Conservation (phyloP, 306 rosid genomes). For the Astragalus membranaceus region DNA sequence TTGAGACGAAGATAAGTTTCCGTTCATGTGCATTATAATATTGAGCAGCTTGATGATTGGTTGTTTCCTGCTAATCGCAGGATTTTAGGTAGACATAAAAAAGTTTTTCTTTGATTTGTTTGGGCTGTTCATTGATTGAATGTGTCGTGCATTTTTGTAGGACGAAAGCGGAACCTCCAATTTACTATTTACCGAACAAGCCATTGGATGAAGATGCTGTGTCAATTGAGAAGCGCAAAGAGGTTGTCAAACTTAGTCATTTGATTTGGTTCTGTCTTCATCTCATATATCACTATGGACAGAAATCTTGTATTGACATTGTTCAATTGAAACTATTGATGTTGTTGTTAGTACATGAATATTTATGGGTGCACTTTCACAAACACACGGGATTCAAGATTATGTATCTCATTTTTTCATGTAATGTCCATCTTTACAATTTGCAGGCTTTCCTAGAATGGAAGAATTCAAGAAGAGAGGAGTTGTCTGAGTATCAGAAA, state of each 20-base stretch:
- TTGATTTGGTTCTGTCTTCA: constrained; percentile 7
- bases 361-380: neutral
- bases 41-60: constrained; percentile 60
- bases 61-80: constrained; percentile 43
- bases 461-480: constrained; percentile 88
- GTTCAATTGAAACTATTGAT: neutral
- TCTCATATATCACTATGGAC: neutral
- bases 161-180: constrained; percentile 90
- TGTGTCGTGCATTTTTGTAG: constrained; percentile 43
- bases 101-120: neutral
- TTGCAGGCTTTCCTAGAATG: constrained; percentile 73
- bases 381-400: neutral
- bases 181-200: constrained; percentile 84
- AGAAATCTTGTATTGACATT: neutral
- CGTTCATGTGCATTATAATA: constrained; percentile 62
- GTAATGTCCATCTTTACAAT: neutral
- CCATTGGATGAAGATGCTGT: constrained; percentile 60
- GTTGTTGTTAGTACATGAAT: neutral
- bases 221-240: constrained; percentile 52
- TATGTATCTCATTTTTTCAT: neutral
- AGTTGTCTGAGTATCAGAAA: constrained; percentile 73
- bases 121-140: constrained; percentile 16
- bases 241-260: constrained; percentile 38
- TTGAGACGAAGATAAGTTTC: constrained; percentile 99
- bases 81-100: constrained; percentile 34